Conservation (phyloP, 106 monocot genomes). For the Acanthochlamys bracteata region DNA sequence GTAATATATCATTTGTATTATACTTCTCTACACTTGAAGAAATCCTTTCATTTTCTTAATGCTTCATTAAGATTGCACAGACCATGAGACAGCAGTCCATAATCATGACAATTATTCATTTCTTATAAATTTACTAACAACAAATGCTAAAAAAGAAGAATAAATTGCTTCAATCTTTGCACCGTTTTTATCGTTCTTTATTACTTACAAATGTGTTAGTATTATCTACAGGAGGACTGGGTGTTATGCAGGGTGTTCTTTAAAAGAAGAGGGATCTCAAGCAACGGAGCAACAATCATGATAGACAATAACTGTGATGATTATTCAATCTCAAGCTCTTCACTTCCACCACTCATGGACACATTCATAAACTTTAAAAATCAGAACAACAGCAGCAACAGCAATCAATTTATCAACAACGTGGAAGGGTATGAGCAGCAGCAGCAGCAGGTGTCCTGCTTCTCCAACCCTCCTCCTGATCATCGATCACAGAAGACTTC, state of each 20-base stretch:
- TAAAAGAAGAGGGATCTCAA: constrained; percentile 37
- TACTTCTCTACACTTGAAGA: too few relatives aligned
- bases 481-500: not conserved
- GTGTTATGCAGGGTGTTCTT: constrained; percentile 73
- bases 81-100: too few relatives aligned
- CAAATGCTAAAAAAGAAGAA: too few relatives aligned
- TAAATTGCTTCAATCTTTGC: too few relatives aligned
- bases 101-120: too few relatives aligned
- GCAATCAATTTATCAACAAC: not conserved
- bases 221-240: constrained; percentile 61
- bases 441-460: constrained; percentile 57
- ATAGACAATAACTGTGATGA: constrained; percentile 13
- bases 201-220: not conserved
- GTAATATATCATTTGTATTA: too few relatives aligned
- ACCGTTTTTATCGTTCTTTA: too few relatives aligned
- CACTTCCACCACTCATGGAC: constrained; percentile 58
- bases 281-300: not conserved
- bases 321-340: constrained; percentile 20
- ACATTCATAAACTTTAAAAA: constrained; percentile 30
- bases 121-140: too few relatives aligned
- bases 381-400: constrained; percentile 9
- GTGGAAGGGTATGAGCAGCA: constrained; percentile 35
- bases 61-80: too few relatives aligned
- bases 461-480: constrained; percentile 37
- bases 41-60: too few relatives aligned